phyloP scores from a whole-genome alignment of 108 stramenopile species.

The Discostella stelligeroides region DNA sequence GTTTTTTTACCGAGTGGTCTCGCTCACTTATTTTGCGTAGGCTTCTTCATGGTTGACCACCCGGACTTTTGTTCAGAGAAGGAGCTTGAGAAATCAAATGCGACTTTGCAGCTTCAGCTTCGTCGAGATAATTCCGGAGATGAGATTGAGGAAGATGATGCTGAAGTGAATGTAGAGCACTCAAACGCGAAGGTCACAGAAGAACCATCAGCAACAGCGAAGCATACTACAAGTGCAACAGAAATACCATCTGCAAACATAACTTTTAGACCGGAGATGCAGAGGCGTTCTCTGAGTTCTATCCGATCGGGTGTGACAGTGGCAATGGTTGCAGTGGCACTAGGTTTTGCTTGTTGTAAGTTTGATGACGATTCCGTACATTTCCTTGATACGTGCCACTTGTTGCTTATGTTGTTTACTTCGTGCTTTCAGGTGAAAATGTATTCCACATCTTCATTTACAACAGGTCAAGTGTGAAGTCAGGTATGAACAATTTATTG shows the following conservation, averaged over 20 bases:
- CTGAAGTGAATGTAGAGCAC: constrained; percentile 20
- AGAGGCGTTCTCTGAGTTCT: constrained; percentile 33
- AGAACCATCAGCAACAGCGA: no score
- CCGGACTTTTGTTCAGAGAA: constrained; percentile 72
- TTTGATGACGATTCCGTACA: neutral
- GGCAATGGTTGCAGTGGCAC: constrained; percentile 80
- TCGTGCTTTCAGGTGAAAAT: constrained; percentile 56
- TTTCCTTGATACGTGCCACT: neutral
- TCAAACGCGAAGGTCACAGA: constrained; percentile 17
- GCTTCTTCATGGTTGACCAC: constrained; percentile 73
- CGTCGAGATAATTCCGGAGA: constrained; percentile 15
- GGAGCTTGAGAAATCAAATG: constrained; percentile 60
- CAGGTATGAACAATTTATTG: constrained; percentile 14
- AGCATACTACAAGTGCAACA: no score
- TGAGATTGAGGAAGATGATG: constrained; percentile 31
- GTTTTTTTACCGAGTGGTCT: constrained; percentile 50
- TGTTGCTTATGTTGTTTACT: neutral
- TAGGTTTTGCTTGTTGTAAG: constrained; percentile 82
- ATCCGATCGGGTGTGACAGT: constrained; percentile 67
- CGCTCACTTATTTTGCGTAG: no score
- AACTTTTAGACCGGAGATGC: constrained; percentile 27
- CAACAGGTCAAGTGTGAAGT: constrained; percentile 47
- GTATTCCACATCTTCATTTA: constrained; percentile 87
- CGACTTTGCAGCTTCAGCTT: constrained; percentile 16
- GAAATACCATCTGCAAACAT: constrained; percentile 10